Evolutionary conservation across 495 filamentous ascomycete genomes (phyloP).

Genomic region (Annulohypoxylon bovei): DNA sequence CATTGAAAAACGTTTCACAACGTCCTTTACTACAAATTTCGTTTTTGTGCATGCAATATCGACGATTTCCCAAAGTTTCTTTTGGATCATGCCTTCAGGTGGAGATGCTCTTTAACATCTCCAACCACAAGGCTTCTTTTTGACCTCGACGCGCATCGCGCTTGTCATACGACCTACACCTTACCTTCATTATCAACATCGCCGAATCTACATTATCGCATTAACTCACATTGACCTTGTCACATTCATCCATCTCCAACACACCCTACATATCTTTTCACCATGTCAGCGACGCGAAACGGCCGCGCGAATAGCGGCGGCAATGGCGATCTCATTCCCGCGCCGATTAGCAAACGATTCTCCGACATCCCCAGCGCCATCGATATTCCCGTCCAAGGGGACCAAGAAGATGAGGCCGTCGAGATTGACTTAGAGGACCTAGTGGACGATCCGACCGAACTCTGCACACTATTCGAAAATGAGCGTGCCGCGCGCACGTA

Average conservation of each 20-base stretch:
- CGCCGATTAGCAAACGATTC: slow-evolving; percentile 68
- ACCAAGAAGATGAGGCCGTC: slow-evolving; percentile 83
- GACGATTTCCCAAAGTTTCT: background rate
- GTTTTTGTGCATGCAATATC: slow-evolving; percentile 1
- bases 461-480: slow-evolving; percentile 92
- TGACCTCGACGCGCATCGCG: slow-evolving; percentile 2
- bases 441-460: slow-evolving; percentile 92
- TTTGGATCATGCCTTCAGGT: slow-evolving; percentile 18
- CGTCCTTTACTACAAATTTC: background rate
- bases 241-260: background rate
- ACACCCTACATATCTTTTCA: background rate
- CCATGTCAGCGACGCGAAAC: slow-evolving; percentile 47
- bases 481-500: slow-evolving; percentile 86
- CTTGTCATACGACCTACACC: background rate
- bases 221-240: background rate
- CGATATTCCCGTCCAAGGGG: slow-evolving; percentile 86
- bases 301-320: slow-evolving; percentile 45
- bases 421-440: slow-evolving; percentile 92
- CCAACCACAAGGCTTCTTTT: background rate
- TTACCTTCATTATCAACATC: background rate
- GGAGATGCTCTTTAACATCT: slow-evolving; percentile 27
- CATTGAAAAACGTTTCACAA: background rate
- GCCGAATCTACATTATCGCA: background rate
- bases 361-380: slow-evolving; percentile 88
- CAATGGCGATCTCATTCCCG: slow-evolving; percentile 25